A percentile compares a stretch with the other conserved stretches of the same genome.
These are phyloP conservation scores for Citrus trifoliata DNA, from an alignment of 345 rosid genomes.

Conservation along the genomic window DNA sequence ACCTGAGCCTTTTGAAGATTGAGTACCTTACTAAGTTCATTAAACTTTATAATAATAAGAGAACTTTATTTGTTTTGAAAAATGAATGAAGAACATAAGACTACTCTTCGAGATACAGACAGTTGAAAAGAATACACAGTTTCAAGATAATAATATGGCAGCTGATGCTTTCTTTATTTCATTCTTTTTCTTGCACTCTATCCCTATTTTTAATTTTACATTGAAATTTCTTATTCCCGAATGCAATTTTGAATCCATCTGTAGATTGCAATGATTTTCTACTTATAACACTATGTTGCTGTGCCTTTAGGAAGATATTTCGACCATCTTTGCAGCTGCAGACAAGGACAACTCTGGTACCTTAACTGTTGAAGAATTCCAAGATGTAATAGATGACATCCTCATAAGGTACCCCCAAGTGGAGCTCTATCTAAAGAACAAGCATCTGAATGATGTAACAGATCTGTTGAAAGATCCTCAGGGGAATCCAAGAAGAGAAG, in stretches of 20 bases:
- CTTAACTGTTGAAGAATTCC: slow-evolving; percentile 62
- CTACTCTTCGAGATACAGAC: neutral
- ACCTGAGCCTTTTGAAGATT: neutral
- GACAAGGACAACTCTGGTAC: slow-evolving; percentile 85
- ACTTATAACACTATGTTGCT: neutral
- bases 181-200: neutral
- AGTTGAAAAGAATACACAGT: neutral
- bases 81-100: neutral
- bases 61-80: neutral
- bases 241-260: neutral
- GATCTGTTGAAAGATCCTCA: slow-evolving; percentile 73
- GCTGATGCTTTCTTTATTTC: neutral
- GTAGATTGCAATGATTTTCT: neutral
- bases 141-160: neutral
- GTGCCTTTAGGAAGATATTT: slow-evolving; percentile 64
- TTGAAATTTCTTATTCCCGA: neutral
- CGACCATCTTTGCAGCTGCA: slow-evolving; percentile 70
- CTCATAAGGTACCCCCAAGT: slow-evolving; percentile 80
- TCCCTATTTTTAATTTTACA: neutral
- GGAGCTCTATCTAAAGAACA: slow-evolving; percentile 63
- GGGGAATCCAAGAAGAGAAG: slow-evolving; percentile 56
- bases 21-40: neutral
- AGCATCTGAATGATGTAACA: slow-evolving; percentile 45
- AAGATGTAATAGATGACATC: slow-evolving; percentile 76
- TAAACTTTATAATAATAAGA: neutral